Conservation (phyloP, 495 filamentous ascomycete species). For the Penicillium silybi region DNA sequence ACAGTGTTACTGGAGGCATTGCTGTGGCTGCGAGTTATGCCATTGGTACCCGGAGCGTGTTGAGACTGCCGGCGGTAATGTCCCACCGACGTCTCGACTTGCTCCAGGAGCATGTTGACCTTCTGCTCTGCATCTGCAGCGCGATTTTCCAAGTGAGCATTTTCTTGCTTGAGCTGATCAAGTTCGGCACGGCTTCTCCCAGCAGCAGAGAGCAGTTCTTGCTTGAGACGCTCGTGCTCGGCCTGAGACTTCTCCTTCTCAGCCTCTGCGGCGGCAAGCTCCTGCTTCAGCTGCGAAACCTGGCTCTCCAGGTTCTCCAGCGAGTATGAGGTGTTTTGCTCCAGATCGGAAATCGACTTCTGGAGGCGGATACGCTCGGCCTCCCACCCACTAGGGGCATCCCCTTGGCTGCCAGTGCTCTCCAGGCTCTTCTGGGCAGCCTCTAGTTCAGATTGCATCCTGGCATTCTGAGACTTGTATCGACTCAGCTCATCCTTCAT, state of each 20-base stretch:
- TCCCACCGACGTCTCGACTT: constrained; percentile 88
- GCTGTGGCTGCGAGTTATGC: constrained; percentile 42
- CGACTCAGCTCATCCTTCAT: constrained; percentile 95
- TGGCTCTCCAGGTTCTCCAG: constrained; percentile 66
- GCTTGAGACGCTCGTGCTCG: constrained; percentile 53
- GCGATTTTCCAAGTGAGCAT: constrained; percentile 69
- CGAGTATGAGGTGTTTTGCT: constrained; percentile 62
- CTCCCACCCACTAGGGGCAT: constrained; percentile 66
- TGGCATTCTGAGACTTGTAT: constrained; percentile 81
- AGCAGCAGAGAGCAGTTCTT: constrained; percentile 51
- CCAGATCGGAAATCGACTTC: constrained; percentile 60
- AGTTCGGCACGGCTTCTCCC: constrained; percentile 65
- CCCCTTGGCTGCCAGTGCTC: constrained; percentile 26
- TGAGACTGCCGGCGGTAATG: constrained; percentile 85
- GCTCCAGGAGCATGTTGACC: constrained; percentile 87
- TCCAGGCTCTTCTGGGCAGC: constrained; percentile 43
- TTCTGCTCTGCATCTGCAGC: constrained; percentile 89
- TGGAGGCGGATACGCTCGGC: constrained; percentile 65
- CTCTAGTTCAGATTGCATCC: constrained; percentile 74
- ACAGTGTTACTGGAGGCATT: constrained; percentile 43
- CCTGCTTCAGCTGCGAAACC: constrained; percentile 59
- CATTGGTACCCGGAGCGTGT: constrained; percentile 38
- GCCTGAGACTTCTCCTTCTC: constrained; percentile 64
- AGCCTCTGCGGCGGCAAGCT: constrained; percentile 58
- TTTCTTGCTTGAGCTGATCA: constrained; percentile 77